Percentiles rank a stretch among this genome's conserved stretches.
Evolutionary conservation across 192 early-diverging fungal genomes (phyloP).

Genomic region (Ambispora gerdemannii): DNA sequence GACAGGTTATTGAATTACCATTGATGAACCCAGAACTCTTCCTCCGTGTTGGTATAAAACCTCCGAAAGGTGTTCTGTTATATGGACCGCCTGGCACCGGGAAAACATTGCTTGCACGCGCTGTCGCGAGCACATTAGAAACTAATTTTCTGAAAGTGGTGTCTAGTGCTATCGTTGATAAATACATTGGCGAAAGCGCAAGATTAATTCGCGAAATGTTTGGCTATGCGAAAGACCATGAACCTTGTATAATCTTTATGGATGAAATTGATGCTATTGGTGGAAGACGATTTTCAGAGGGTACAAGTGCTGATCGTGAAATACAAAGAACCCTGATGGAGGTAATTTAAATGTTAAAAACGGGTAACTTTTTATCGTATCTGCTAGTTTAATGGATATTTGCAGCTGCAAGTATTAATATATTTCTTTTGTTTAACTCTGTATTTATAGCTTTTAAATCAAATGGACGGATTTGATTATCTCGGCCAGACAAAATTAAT

Average conservation of each 20-base stretch:
- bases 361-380: too few species aligned
- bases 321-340: slow-evolving; percentile 99
- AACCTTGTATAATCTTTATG: slow-evolving; percentile 99
- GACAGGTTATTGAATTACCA: slow-evolving; percentile 93
- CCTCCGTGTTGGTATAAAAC: slow-evolving; percentile 94
- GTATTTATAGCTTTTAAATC: slow-evolving; percentile 75
- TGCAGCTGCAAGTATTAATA: too few species aligned
- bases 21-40: slow-evolving; percentile 99
- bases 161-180: slow-evolving; percentile 98
- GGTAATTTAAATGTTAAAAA: slow-evolving; percentile 43
- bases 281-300: slow-evolving; percentile 96
- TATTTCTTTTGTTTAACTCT: too few species aligned
- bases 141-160: slow-evolving; percentile 99
- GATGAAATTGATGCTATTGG: slow-evolving; percentile 99
- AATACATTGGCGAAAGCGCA: slow-evolving; percentile 99
- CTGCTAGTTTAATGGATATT: too few species aligned
- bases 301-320: slow-evolving; percentile 99
- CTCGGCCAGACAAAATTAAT: slow-evolving; percentile 98
- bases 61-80: slow-evolving; percentile 96
- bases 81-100: slow-evolving; percentile 98
- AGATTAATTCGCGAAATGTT: slow-evolving; percentile 98
- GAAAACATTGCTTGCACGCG: slow-evolving; percentile 95
- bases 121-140: slow-evolving; percentile 94
- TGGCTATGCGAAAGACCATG: slow-evolving; percentile 98
- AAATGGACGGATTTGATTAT: slow-evolving; percentile 99